Base-by-base conservation (phyloP, 2,329 filamentous ascomycete genomes). In the Hymenoscyphus infarciens region DNA sequence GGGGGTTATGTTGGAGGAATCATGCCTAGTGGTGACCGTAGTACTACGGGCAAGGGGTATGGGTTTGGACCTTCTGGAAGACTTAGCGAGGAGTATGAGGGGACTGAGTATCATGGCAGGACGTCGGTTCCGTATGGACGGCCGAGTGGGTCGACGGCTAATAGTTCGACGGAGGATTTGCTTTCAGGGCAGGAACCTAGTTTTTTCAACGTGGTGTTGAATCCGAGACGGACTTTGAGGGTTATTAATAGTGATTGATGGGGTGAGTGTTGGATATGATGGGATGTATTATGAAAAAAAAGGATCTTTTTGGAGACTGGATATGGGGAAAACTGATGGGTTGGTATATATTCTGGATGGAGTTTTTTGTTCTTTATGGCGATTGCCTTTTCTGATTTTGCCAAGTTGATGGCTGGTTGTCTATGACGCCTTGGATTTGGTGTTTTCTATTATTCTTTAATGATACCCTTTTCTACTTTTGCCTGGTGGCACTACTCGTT, bases 161-260 rank as follows among this genome's bases (percentile, higher is more conserved):
- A 74, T 59, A 75, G 73, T 58, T 69, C 70, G 22, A 75, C 75
- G 45, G 85, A 87, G 61, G 85, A 88, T 69, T 70, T 90, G 65
- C 70, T 89, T 16, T 80, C 78, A 3, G 85, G 83, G 0, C 81
- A 87, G 64, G 87, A 91, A 73, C 89, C 89, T 64, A 88, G 82
- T 63, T 92, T 91, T 75, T 86, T 89, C 74, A 88, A 82, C 57
- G 86, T 90, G 31, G 76, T 90, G 70, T 74, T 91, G 75, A 87
- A 87, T 64, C 88, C 88, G 25, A 79, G 87, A 70, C 78, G 88
- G 71, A 90, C 87, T 69, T 76, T 91, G 76, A 79, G 87, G 70
- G 87, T 91, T 39, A 86, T 90, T 25, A 91, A 91, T 66, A 61
- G 61, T 45, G 71, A 74, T 67, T 74, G 63, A 56, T 53, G 38